Evolutionary conservation across 345 rosid genomes (phyloP).

Genomic region (Acer negundo): DNA sequence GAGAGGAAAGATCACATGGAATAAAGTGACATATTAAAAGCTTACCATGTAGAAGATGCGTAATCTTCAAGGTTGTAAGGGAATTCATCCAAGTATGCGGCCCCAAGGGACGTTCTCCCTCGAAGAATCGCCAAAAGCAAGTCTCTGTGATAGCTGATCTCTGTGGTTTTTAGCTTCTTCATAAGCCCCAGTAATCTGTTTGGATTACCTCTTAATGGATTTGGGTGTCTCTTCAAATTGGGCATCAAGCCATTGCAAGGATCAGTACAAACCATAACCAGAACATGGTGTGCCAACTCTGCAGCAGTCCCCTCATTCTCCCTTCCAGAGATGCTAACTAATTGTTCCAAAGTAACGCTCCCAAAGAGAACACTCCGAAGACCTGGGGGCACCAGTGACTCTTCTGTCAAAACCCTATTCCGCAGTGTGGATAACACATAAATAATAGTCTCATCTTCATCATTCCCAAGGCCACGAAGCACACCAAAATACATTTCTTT

Average conservation of each 20-base stretch:
- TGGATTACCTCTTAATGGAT: slow-evolving; percentile 68
- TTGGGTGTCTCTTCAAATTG: slow-evolving; percentile 51
- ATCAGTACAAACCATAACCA: slow-evolving; percentile 72
- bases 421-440: slow-evolving; percentile 67
- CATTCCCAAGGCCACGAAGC: slow-evolving; percentile 68
- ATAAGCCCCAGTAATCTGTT: slow-evolving; percentile 70
- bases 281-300: slow-evolving; percentile 70
- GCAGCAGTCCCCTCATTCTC: slow-evolving; percentile 52
- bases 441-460: slow-evolving; percentile 63
- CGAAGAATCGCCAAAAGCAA: slow-evolving; percentile 73
- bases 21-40: slow-evolving; percentile 28
- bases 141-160: slow-evolving; percentile 66
- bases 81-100: slow-evolving; percentile 79
- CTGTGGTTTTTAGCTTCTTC: slow-evolving; percentile 82
- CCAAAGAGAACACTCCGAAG: slow-evolving; percentile 95
- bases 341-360: slow-evolving; percentile 68
- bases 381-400: slow-evolving; percentile 75
- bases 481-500: slow-evolving; percentile 81
- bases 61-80: slow-evolving; percentile 88
- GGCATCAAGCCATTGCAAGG: slow-evolving; percentile 93
- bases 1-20: slow-evolving; percentile 7
- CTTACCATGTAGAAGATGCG: slow-evolving; percentile 80
- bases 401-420: slow-evolving; percentile 61
- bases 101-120: slow-evolving; percentile 70
- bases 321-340: slow-evolving; percentile 66